Evolutionary conservation across 805 yeast genomes (phyloP).

Genomic region (Candida suzukii): DNA sequence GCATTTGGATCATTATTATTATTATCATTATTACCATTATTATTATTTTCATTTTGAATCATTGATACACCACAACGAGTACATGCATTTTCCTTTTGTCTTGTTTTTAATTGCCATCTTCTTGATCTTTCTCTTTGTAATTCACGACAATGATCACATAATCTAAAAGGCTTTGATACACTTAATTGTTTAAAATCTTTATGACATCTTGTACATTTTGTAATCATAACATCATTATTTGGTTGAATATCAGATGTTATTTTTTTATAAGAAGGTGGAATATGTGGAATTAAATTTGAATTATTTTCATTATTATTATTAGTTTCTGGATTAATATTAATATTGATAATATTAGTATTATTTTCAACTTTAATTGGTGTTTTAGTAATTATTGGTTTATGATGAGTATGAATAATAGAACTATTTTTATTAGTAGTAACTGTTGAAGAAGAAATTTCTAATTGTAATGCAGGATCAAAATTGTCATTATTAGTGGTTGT

Average conservation of each 20-base stretch:
- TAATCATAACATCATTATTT: neutral
- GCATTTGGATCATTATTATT: too few relatives aligned
- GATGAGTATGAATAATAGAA: too few relatives aligned
- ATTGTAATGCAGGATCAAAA: too few relatives aligned
- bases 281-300: neutral
- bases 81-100: slow-evolving; percentile 54
- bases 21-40: neutral
- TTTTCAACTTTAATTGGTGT: too few relatives aligned
- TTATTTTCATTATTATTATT: too few relatives aligned
- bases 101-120: slow-evolving; percentile 59
- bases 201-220: slow-evolving; percentile 50
- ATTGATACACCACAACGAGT: slow-evolving; percentile 55
- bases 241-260: too few relatives aligned
- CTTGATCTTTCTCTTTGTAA: slow-evolving; percentile 55
- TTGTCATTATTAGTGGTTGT: too few relatives aligned
- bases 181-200: slow-evolving; percentile 43
- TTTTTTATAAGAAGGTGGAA: neutral
- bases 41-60: neutral
- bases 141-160: slow-evolving; percentile 60
- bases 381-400: too few relatives aligned
- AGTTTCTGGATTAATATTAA: neutral
- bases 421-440: too few relatives aligned
- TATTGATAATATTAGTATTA: too few relatives aligned
- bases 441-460: too few relatives aligned
- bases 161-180: slow-evolving; percentile 39